These are phyloP conservation scores for Malbranchea cinnamomea DNA, from an alignment of 2,329 filamentous ascomycete species.

Conservation along the genomic window DNA sequence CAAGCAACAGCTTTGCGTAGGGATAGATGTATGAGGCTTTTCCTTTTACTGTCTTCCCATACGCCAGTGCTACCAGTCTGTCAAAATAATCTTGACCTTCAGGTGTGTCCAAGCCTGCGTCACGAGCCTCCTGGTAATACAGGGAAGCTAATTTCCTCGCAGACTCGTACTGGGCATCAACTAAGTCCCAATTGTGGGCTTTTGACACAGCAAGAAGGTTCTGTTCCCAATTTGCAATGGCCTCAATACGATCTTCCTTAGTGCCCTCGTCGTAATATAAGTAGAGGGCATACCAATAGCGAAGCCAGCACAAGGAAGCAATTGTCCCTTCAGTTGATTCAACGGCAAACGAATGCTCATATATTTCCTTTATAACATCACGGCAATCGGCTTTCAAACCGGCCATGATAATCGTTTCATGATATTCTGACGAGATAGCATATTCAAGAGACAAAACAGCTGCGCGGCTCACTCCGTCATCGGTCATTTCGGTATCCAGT, in stretches of 20 bases:
- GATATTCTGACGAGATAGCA: slow-evolving; percentile 3
- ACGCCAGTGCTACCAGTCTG: slow-evolving; percentile 6
- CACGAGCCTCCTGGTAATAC: slow-evolving; percentile 7
- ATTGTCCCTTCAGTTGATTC: slow-evolving; percentile 1
- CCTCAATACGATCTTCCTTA: slow-evolving; percentile 6
- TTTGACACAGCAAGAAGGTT: slow-evolving; percentile 5
- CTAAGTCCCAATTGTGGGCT: not conserved
- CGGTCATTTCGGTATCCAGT: slow-evolving; percentile 6
- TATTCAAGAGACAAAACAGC: slow-evolving; percentile 7
- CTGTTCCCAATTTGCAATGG: slow-evolving; percentile 7
- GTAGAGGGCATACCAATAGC: slow-evolving; percentile 6
- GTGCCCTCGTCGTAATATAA: slow-evolving; percentile 5
- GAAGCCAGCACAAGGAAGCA: slow-evolving; percentile 3
- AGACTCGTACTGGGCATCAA: slow-evolving; percentile 3
- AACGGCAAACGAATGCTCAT: slow-evolving; percentile 5
- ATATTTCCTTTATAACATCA: slow-evolving; percentile 6
- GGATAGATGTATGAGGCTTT: not conserved
- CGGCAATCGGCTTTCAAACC: slow-evolving; percentile 4
- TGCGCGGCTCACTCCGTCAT: slow-evolving; percentile 6
- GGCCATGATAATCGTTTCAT: slow-evolving; percentile 5
- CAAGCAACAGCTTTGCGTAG: slow-evolving; percentile 6
- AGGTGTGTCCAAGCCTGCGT: slow-evolving; percentile 6
- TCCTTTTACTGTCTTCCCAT: not conserved
- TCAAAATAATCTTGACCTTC: slow-evolving; percentile 4
- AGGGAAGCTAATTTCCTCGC: slow-evolving; percentile 6